A percentile compares a stretch with the other conserved stretches of the same genome.
phyloP scores from a whole-genome alignment of 306 rosid genomes.

The Nissolia schottii region DNA sequence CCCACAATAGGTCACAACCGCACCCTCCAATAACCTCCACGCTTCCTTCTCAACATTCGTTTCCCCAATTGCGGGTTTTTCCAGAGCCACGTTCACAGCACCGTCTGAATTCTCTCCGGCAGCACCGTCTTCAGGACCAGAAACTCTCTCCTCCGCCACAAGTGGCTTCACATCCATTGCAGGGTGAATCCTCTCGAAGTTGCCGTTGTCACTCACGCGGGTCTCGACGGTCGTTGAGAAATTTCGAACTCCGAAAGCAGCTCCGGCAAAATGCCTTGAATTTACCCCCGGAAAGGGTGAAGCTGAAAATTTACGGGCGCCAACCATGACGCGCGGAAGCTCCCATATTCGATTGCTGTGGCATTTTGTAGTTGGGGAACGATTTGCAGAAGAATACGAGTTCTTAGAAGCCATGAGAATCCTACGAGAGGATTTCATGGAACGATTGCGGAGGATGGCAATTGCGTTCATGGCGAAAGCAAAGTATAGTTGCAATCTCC shows the following conservation, averaged over 20 bases:
- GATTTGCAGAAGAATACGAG: conserved; percentile 28
- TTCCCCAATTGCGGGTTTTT: conserved; percentile 15
- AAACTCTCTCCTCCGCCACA: conserved; percentile 50
- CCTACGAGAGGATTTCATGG: conserved; percentile 51
- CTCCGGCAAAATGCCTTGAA: conserved; percentile 29
- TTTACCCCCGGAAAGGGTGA: conserved; percentile 36
- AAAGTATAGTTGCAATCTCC: neutral
- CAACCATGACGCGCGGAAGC: conserved; percentile 25
- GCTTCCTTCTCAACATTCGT: conserved; percentile 57
- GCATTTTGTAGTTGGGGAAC: conserved; percentile 28
- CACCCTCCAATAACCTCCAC: conserved; percentile 58
- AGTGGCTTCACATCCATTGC: conserved; percentile 60
- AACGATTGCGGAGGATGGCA: conserved; percentile 36
- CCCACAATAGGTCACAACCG: conserved; percentile 72
- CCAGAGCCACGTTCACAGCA: conserved; percentile 17
- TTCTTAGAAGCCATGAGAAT: conserved; percentile 34
- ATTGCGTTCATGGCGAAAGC: conserved; percentile 38
- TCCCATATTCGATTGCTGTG: conserved; percentile 20
- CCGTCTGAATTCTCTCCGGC: conserved; percentile 17
- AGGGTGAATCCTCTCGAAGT: conserved; percentile 63
- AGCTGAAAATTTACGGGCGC: conserved; percentile 23
- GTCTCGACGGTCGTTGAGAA: conserved; percentile 63
- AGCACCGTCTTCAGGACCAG: conserved; percentile 24
- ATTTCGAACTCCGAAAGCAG: conserved; percentile 30
- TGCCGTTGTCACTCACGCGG: conserved; percentile 50